phyloP scores from a whole-genome alignment of 306 rosid genomes.

The Lathyrus oleraceus region DNA sequence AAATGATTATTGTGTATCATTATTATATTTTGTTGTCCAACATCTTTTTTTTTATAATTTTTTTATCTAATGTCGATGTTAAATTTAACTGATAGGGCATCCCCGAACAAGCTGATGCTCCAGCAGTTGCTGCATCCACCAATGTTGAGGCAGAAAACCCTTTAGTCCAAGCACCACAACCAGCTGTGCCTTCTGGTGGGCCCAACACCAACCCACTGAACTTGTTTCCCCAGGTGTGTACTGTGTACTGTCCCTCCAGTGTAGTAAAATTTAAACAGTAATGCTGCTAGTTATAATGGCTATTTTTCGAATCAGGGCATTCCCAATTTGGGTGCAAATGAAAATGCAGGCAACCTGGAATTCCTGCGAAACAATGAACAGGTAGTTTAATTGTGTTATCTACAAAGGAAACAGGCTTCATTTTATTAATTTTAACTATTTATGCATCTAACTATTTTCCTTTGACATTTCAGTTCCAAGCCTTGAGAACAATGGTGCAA shows the following conservation, averaged over 20 bases:
- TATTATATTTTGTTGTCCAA: not conserved
- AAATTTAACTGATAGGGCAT: conserved; percentile 58
- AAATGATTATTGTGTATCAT: not conserved
- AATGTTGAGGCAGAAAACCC: conserved; percentile 46
- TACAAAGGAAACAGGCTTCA: not conserved
- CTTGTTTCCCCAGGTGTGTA: conserved; percentile 75
- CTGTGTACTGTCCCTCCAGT: conserved; percentile 21
- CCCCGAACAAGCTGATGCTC: conserved; percentile 77
- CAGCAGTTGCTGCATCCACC: conserved; percentile 54
- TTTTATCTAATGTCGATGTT: not conserved
- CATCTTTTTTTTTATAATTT: not conserved
- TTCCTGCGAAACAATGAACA: conserved; percentile 74
- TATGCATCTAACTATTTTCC: not conserved
- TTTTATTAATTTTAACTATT: not conserved
- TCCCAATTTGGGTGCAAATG: conserved; percentile 49
- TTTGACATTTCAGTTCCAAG: conserved; percentile 57
- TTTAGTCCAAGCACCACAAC: conserved; percentile 53
- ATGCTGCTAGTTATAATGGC: conserved; percentile 7
- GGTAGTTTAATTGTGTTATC: conserved; percentile 43
- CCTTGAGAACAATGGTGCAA: conserved; percentile 75
- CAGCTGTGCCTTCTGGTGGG: conserved; percentile 54
- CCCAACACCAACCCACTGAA: conserved; percentile 88
- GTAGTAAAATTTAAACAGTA: conserved; percentile 7
- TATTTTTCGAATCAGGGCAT: conserved; percentile 60
- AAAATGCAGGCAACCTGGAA: conserved; percentile 62